These are phyloP conservation scores for Phytophthora sp. DNA, from an alignment of 352 stramenopile species.

Conservation along the genomic window DNA sequence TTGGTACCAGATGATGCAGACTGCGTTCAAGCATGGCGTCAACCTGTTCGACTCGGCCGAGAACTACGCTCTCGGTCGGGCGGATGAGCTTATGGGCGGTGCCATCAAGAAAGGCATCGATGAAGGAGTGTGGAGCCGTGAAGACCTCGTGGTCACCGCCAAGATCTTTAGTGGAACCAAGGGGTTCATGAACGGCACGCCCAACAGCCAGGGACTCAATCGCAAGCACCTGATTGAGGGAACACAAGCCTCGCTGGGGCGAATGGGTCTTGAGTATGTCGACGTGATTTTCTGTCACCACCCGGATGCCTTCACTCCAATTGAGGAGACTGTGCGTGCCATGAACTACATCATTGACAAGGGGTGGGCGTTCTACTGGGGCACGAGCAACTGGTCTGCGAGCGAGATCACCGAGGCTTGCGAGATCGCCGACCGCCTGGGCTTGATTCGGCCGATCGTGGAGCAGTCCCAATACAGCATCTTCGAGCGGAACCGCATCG, in stretches of 20 bases:
- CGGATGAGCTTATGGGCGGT: no score
- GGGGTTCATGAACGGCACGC: not conserved
- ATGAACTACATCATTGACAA: conserved; percentile 60
- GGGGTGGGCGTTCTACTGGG: conserved; percentile 62
- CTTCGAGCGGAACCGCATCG: conserved; percentile 44
- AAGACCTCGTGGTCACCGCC: not conserved
- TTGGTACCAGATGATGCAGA: not conserved
- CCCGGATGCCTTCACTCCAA: conserved; percentile 47
- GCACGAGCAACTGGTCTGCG: conserved; percentile 61
- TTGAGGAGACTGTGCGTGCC: conserved; percentile 62
- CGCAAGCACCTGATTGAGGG: conserved; percentile 50
- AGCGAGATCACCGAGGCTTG: conserved; percentile 59
- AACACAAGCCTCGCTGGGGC: conserved; percentile 42
- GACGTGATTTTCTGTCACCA: conserved; percentile 64
- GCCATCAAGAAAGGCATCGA: no score
- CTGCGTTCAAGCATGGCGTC: no score
- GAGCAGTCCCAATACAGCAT: conserved; percentile 64
- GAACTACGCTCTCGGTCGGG: no score
- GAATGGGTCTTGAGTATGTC: conserved; percentile 47
- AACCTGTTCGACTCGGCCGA: no score
- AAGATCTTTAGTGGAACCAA: not conserved
- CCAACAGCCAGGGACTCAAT: conserved; percentile 16
- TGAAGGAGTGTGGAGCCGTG: not conserved
- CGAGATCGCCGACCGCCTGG: conserved; percentile 44
- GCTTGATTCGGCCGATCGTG: conserved; percentile 32